Percentiles rank a stretch among this genome's conserved stretches.
These are phyloP conservation scores for Lepraria neglecta DNA, from an alignment of 495 filamentous ascomycete genomes.

Conservation along the genomic window DNA sequence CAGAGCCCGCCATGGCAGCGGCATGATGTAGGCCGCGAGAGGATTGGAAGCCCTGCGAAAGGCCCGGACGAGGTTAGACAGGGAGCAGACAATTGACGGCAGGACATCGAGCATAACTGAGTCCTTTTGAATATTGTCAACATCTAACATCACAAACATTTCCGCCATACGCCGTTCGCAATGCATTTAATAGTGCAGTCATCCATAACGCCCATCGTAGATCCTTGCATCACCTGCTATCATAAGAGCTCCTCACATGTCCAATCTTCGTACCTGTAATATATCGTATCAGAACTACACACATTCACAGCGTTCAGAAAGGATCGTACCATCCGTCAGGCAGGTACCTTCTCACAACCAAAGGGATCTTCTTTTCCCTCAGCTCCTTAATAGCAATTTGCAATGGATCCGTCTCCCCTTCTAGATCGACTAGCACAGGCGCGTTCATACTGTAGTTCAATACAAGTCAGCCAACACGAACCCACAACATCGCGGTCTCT, in stretches of 20 bases:
- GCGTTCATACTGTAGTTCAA: slow-evolving; percentile 70
- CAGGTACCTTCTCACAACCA: slow-evolving; percentile 89
- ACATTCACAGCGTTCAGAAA: background rate
- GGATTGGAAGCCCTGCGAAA: no score
- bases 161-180: slow-evolving; percentile 3
- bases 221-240: background rate
- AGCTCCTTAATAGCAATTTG: slow-evolving; percentile 97
- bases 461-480: slow-evolving; percentile 19
- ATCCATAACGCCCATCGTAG: background rate
- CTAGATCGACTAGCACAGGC: slow-evolving; percentile 90
- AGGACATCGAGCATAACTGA: no score
- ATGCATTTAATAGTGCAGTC: slow-evolving; percentile 1
- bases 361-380: slow-evolving; percentile 94
- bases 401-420: slow-evolving; percentile 95
- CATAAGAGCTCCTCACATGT: slow-evolving; percentile 88
- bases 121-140: no score
- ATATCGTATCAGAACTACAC: background rate
- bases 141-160: background rate
- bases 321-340: slow-evolving; percentile 88
- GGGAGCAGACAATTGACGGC: no score
- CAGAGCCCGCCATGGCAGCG: no score
- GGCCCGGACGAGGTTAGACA: no score
- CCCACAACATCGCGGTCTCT: background rate
- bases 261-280: slow-evolving; percentile 91
- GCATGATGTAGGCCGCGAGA: no score